phyloP scores from a whole-genome alignment of 83 land plant species.

The Picea abies region DNA sequence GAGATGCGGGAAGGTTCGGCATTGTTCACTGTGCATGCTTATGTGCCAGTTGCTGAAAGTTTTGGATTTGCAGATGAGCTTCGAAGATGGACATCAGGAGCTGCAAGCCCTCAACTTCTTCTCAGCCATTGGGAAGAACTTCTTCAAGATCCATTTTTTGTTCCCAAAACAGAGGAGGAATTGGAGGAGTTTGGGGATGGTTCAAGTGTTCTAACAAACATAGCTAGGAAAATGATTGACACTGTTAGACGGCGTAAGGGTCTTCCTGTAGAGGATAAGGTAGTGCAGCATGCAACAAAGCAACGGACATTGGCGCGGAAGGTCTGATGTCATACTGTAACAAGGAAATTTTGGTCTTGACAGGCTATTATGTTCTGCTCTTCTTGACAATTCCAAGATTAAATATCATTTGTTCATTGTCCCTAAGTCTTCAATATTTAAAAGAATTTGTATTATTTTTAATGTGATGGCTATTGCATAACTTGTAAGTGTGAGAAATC shows the following conservation, averaged over 20 bases:
- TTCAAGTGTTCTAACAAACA: conserved; percentile 79
- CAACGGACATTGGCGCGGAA: conserved; percentile 89
- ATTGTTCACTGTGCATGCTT: conserved; percentile 89
- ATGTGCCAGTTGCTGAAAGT: conserved; percentile 92
- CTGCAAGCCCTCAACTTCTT: conserved; percentile 80
- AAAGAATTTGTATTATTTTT: too few species aligned
- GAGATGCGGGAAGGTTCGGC: conserved; percentile 92
- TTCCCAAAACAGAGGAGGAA: conserved; percentile 93
- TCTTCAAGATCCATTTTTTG: conserved; percentile 91
- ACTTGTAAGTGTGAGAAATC: too few species aligned
- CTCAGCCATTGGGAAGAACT: conserved; percentile 91
- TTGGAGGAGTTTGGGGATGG: conserved; percentile 97
- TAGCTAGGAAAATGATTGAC: conserved; percentile 89
- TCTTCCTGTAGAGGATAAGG: conserved; percentile 90
- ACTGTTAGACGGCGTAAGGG: conserved; percentile 84
- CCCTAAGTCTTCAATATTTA: too few species aligned
- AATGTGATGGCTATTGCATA: too few species aligned
- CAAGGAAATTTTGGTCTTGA: too few species aligned
- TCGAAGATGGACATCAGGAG: conserved; percentile 84
- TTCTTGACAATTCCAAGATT: too few species aligned
- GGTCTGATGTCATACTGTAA: conserved; percentile 39
- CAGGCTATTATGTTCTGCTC: too few species aligned
- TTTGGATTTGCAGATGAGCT: conserved; percentile 92
- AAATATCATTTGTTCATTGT: too few species aligned
- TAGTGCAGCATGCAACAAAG: conserved; percentile 92